Percentiles rank a stretch among this genome's conserved stretches.
These are phyloP conservation scores for Fusarium austroafricanum DNA, from an alignment of 2,329 filamentous ascomycete genomes.

Conservation along the genomic window DNA sequence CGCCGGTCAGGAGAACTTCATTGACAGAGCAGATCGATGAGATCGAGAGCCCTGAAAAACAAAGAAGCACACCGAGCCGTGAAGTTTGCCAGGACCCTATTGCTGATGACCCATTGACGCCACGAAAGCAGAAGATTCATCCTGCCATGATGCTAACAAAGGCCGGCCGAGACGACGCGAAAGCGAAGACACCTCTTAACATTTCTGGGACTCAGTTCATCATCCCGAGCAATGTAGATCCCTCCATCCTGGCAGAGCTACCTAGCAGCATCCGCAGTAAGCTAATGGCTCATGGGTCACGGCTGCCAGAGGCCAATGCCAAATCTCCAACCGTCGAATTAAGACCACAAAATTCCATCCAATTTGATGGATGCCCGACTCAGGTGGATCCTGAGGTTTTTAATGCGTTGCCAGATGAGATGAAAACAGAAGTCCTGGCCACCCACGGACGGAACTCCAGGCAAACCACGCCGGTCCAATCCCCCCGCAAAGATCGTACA, in stretches of 20 bases:
- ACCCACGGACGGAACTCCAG: constrained; percentile 67
- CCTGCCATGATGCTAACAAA: constrained; percentile 65
- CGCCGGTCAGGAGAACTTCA: constrained; percentile 54
- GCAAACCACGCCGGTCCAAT: constrained; percentile 58
- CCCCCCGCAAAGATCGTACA: constrained; percentile 67
- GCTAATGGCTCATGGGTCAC: constrained; percentile 70
- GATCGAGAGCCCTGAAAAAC: constrained; percentile 51
- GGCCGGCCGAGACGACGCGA: constrained; percentile 61
- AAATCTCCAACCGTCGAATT: constrained; percentile 48
- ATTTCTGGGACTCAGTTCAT: constrained; percentile 91
- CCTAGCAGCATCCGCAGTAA: constrained; percentile 84
- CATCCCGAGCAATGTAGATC: constrained; percentile 85
- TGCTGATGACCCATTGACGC: constrained; percentile 65
- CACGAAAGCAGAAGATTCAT: constrained; percentile 63
- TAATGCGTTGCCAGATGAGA: constrained; percentile 83
- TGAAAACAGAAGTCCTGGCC: constrained; percentile 84
- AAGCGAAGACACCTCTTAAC: constrained; percentile 78
- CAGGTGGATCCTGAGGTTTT: constrained; percentile 90
- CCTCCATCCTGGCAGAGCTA: constrained; percentile 82
- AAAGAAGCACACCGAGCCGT: constrained; percentile 46
- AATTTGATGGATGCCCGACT: constrained; percentile 67
- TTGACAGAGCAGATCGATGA: constrained; percentile 65
- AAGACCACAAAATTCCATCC: constrained; percentile 56
- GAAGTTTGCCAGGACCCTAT: constrained; percentile 62
- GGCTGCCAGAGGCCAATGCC: constrained; percentile 30